Percentiles rank a stretch among this genome's conserved stretches.
These are phyloP conservation scores for Neocallimastix lanati DNA, from an alignment of 192 early-diverging fungal genomes.

Conservation along the genomic window DNA sequence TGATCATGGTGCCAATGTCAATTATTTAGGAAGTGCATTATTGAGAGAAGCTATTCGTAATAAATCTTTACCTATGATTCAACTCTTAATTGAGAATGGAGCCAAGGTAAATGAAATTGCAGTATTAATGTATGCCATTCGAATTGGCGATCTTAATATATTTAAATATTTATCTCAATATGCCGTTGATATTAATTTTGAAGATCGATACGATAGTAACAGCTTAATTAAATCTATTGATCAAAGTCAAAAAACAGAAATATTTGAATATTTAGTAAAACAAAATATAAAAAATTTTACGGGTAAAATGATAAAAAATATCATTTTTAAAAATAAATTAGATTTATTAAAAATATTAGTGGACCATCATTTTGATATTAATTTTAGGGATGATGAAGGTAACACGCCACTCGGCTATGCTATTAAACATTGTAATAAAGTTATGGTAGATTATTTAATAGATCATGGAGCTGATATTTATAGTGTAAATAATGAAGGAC, in stretches of 20 bases:
- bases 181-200: neutral
- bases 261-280: neutral
- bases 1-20: neutral
- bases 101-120: neutral
- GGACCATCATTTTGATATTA: neutral
- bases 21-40: neutral
- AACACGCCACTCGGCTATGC: neutral
- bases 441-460: neutral
- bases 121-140: neutral
- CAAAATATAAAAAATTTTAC: neutral
- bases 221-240: neutral
- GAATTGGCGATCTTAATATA: neutral
- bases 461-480: neutral
- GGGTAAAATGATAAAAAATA: neutral
- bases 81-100: neutral
- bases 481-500: neutral
- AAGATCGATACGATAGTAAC: neutral
- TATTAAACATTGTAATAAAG: neutral
- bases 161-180: neutral
- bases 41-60: neutral
- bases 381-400: neutral
- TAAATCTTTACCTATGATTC: neutral
- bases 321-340: neutral
- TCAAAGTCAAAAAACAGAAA: neutral
- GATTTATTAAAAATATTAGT: neutral